Conservation (phyloP, 2,329 filamentous ascomycete species). For the Hypoxylon sp. region DNA sequence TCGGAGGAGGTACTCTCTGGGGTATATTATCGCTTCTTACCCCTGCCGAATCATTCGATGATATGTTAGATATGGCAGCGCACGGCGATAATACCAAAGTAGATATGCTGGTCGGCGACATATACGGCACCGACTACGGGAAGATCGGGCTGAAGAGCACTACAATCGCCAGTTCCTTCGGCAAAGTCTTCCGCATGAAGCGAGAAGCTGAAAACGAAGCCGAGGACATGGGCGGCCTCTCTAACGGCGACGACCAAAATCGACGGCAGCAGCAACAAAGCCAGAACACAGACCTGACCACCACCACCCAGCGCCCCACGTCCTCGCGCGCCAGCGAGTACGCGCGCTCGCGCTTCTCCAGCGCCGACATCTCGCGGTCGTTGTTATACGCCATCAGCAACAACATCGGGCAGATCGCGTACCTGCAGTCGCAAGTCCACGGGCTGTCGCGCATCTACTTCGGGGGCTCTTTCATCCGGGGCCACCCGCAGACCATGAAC, state of each 20-base stretch:
- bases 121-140: conserved; percentile 94
- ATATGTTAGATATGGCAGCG: conserved; percentile 94
- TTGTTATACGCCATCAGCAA: conserved; percentile 96
- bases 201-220: conserved; percentile 81
- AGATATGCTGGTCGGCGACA: conserved; percentile 97
- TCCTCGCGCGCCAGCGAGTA: conserved; percentile 46
- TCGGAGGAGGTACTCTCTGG: conserved; percentile 98
- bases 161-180: conserved; percentile 95
- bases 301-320: conserved; percentile 27
- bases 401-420: conserved; percentile 98
- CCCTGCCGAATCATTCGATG: conserved; percentile 94
- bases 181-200: conserved; percentile 96
- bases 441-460: conserved; percentile 94
- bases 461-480: conserved; percentile 94
- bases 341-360: conserved; percentile 70
- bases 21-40: conserved; percentile 91
- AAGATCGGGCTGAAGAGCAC: conserved; percentile 97
- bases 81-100: conserved; percentile 91
- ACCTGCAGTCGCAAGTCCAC: conserved; percentile 96
- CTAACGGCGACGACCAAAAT: conserved; percentile 61
- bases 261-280: conserved; percentile 34
- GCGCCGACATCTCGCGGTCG: conserved; percentile 88
- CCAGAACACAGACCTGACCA: conserved; percentile 33
- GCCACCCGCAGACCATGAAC: conserved; percentile 97
- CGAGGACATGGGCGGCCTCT: conserved; percentile 74